These are phyloP conservation scores for Hypoxylon sp. DNA, from an alignment of 2,329 filamentous ascomycete genomes.

Conservation along the genomic window DNA sequence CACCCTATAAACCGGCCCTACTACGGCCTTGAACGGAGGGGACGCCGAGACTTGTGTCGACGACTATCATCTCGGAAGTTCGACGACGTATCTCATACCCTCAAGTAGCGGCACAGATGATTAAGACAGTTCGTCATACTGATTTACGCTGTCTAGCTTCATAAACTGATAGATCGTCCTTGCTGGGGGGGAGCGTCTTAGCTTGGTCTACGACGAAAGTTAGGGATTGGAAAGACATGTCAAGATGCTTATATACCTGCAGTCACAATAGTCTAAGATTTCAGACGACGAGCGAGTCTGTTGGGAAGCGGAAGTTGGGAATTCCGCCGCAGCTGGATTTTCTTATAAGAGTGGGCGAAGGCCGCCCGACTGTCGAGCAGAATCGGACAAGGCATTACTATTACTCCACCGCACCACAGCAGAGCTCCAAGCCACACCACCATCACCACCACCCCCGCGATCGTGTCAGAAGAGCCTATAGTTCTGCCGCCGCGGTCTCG, in stretches of 20 bases:
- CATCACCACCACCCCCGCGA: neutral
- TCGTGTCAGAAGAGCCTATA: slow-evolving; percentile 3
- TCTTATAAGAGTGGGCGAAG: neutral
- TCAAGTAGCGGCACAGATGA: too few relatives aligned
- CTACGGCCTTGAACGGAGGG: too few relatives aligned
- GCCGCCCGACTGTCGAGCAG: neutral
- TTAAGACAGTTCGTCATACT: neutral
- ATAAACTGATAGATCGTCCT: neutral
- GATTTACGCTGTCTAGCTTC: neutral
- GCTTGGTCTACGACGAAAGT: neutral
- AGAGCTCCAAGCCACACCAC: neutral
- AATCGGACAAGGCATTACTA: neutral
- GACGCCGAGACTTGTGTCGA: too few relatives aligned
- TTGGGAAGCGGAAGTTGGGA: slow-evolving; percentile 4
- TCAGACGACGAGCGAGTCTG: slow-evolving; percentile 4
- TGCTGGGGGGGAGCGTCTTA: neutral
- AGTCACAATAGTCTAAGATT: neutral
- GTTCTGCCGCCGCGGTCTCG: slow-evolving; percentile 15
- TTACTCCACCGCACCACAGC: neutral
- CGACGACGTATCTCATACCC: too few relatives aligned
- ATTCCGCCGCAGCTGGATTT: neutral
- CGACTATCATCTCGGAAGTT: too few relatives aligned
- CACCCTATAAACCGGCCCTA: neutral
- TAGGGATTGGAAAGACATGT: slow-evolving; percentile 7
- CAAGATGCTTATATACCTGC: neutral